A percentile compares a stretch with the other conserved stretches of the same genome.
Conservation (phyloP, 2,329 filamentous ascomycete species). For the Scytalidium sp. region DNA sequence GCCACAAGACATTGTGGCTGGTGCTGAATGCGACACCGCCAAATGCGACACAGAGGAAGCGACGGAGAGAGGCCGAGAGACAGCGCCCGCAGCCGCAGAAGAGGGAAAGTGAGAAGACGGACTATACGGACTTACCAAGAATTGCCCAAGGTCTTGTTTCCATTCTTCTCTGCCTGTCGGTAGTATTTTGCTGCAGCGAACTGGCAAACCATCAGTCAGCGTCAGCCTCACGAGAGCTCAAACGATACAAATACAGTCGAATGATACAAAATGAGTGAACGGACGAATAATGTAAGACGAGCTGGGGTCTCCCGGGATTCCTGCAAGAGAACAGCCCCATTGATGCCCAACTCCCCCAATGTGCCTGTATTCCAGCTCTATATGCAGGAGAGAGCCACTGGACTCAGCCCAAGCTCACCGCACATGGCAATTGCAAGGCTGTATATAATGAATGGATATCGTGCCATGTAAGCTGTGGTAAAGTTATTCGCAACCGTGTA, state of each 20-base stretch:
- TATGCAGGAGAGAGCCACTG: background rate
- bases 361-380: no score
- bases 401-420: background rate
- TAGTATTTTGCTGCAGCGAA: constrained; percentile 85
- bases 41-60: no score
- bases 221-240: constrained; percentile 44
- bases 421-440: background rate
- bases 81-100: no score
- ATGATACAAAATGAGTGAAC: no score
- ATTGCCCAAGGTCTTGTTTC: constrained; percentile 88
- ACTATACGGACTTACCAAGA: constrained; percentile 69
- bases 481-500: background rate
- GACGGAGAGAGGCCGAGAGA: no score
- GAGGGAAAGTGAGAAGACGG: constrained; percentile 17
- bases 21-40: background rate
- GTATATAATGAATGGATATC: background rate
- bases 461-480: background rate
- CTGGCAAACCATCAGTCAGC: constrained; percentile 39
- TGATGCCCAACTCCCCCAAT: constrained; percentile 46
- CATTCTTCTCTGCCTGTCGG: constrained; percentile 83
- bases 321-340: constrained; percentile 22
- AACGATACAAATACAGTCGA: no score
- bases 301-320: background rate
- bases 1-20: background rate
- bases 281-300: no score